Percentiles rank a stretch among this genome's conserved stretches.
These are phyloP conservation scores for Xylaria sp. DNA, from an alignment of 2,329 filamentous ascomycete species.

Conservation along the genomic window DNA sequence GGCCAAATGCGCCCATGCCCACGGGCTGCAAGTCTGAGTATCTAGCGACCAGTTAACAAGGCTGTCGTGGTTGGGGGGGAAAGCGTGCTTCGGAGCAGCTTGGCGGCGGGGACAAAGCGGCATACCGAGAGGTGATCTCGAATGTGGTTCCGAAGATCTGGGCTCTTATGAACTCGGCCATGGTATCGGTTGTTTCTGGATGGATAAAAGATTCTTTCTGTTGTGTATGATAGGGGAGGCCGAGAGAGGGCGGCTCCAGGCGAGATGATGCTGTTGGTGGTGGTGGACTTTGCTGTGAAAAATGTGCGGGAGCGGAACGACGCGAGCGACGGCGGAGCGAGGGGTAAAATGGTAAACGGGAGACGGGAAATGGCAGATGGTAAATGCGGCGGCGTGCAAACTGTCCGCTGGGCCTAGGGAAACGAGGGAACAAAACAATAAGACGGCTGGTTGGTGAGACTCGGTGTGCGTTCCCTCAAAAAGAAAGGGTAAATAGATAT, in stretches of 20 bases:
- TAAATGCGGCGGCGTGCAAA: conserved; percentile 15
- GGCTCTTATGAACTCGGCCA: conserved; percentile 99
- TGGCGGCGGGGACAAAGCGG: conserved; percentile 7
- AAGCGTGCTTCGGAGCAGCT: neutral
- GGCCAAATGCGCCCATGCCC: conserved; percentile 98
- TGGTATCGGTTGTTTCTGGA: conserved; percentile 60
- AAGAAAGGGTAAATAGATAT: conserved; percentile 14
- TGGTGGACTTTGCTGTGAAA: conserved; percentile 3
- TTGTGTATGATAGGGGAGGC: conserved; percentile 8
- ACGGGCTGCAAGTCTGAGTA: conserved; percentile 98
- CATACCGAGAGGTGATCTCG: conserved; percentile 97
- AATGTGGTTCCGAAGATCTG: conserved; percentile 99
- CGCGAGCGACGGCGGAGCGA: conserved; percentile 33
- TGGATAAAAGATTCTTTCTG: conserved; percentile 24
- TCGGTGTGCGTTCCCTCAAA: conserved; percentile 1
- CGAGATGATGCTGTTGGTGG: conserved; percentile 7
- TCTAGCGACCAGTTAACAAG: conserved; percentile 60
- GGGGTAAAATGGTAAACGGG: conserved; percentile 20
- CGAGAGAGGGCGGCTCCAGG: conserved; percentile 15
- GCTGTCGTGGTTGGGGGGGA: conserved; percentile 29
- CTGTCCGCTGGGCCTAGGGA: neutral
- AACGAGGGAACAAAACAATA: neutral
- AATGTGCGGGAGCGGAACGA: conserved; percentile 13
- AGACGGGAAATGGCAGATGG: no score
- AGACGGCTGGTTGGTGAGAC: neutral